A percentile compares a stretch with the other conserved stretches of the same genome.
phyloP scores from a whole-genome alignment of 2,329 filamentous ascomycete genomes.

The Pseudogymnoascus sp. region DNA sequence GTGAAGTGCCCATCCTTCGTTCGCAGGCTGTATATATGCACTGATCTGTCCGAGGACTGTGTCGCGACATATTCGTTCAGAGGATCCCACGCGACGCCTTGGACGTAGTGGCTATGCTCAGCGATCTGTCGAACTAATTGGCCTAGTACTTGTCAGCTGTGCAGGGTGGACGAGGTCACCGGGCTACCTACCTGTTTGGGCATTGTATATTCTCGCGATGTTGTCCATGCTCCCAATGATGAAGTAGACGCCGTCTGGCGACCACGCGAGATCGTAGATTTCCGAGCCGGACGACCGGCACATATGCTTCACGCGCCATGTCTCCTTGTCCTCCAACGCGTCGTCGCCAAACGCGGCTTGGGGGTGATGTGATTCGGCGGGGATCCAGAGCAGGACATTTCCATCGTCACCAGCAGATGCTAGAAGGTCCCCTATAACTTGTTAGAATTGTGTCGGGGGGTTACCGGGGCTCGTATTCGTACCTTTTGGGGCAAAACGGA shows the following conservation, averaged over 20 bases:
- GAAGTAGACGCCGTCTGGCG: constrained; percentile 91
- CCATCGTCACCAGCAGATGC: constrained; percentile 95
- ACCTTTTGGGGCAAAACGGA: constrained; percentile 93
- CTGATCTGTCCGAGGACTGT: constrained; percentile 93
- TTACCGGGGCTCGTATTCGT: constrained; percentile 22
- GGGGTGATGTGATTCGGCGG: constrained; percentile 63
- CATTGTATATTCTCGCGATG: constrained; percentile 92
- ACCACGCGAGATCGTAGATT: constrained; percentile 98
- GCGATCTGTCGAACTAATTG: constrained; percentile 81
- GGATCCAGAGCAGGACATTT: constrained; percentile 94
- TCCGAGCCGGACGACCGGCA: constrained; percentile 89
- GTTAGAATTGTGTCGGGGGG: neutral
- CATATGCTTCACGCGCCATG: constrained; percentile 96
- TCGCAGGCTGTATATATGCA: constrained; percentile 93
- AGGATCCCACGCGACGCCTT: constrained; percentile 97
- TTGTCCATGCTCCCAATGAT: constrained; percentile 99
- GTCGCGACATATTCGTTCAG: constrained; percentile 97
- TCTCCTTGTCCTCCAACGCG: constrained; percentile 84
- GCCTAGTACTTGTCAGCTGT: constrained; percentile 30
- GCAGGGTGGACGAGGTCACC: constrained; percentile 14
- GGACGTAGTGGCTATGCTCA: constrained; percentile 96
- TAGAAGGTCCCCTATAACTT: constrained; percentile 67
- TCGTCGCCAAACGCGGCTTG: constrained; percentile 67
- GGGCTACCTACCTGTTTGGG: constrained; percentile 61
- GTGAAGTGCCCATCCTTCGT: constrained; percentile 95